Evolutionary conservation across 108 stramenopile species (phyloP), one percentile per base, ranked within the genome.

Genomic region (Cyclotella kingstonii): DNA sequence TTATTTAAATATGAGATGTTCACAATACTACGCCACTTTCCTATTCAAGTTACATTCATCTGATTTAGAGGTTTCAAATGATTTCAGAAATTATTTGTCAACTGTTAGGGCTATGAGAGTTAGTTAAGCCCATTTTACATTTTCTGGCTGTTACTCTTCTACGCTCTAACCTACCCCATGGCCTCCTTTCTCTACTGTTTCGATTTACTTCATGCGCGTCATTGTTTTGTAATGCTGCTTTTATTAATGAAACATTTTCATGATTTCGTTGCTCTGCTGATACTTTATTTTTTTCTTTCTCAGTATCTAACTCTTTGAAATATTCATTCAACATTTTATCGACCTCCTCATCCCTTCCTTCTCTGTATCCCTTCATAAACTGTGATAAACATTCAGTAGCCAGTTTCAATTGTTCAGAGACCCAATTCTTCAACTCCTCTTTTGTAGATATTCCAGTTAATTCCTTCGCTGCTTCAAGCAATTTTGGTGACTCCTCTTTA

Each of bases 321-420:
- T 93, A 93, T 23, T 85, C 72, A 59, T 87, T 70, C 23, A 89
- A 53, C 88, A 93, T 88, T 38, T 82, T 83, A 15, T 93, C 88
- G 8, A 93, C 68, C 70, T 93, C 91, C 34, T 83, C 74, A 54
- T 93, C 91, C 22, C 91, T 68, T 22, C 91, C 91, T 47, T 78
- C 70, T 5, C 91, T 81, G 47, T 93, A 93, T 0, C 88, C 91
- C n/a, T 68, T 80, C 86, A 93, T 88, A 60, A 93, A 93, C 60
- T 89, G 79, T 4, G 66, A 17, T 10, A 89, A 42, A 59, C 84
- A 84, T 19, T 82, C 81, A 2, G 82, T 87, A 10, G 71, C 83
- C 4, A 89, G 61, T 54, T 75, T 78, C 86, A 93, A 62, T 59
- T 77, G 76, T 39, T 84, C 80, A 17, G 57, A 40, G 6, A 82